These are phyloP conservation scores for Rhodosporidiobolus sp. DNA, from an alignment of 768 basidiomycete genomes.

Conservation along the genomic window DNA sequence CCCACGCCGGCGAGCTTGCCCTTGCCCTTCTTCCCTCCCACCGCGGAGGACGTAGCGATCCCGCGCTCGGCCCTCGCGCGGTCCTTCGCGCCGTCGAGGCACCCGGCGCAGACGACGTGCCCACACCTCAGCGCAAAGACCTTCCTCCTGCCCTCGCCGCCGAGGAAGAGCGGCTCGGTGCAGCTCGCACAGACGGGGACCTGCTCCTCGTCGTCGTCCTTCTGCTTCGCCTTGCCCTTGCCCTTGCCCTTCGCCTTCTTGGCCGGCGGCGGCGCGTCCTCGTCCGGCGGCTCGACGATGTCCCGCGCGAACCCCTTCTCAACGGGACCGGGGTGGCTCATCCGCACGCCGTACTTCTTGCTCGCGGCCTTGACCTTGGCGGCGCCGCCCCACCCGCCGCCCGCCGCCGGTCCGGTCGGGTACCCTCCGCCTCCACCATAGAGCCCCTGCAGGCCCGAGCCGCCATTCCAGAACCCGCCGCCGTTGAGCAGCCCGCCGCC, in stretches of 20 bases:
- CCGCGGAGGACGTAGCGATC: too few species aligned
- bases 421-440: neutral
- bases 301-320: conserved; percentile 30
- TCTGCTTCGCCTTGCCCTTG: neutral
- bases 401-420: neutral
- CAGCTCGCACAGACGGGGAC: conserved; percentile 31
- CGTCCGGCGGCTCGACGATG: conserved; percentile 23
- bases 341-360: conserved; percentile 27
- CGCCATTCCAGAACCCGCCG: neutral
- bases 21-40: conserved; percentile 1
- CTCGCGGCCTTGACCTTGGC: conserved; percentile 23
- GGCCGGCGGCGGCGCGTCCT: neutral
- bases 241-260: conserved; percentile 3
- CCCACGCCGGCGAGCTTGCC: neutral
- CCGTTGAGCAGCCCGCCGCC: neutral
- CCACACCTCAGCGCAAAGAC: conserved; percentile 23
- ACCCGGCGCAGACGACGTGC: conserved; percentile 35
- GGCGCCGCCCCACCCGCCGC: conserved; percentile 24
- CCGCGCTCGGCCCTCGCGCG: neutral
- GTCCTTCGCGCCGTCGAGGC: conserved; percentile 15
- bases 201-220: too few species aligned
- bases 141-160: conserved; percentile 5
- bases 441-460: neutral
- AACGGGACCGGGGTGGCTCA: conserved; percentile 23
- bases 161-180: conserved; percentile 17